Evolutionary conservation across 805 yeast genomes (phyloP), one percentile per base, ranked within the genome.

Genomic region (Cyberlindnera petersonii): DNA sequence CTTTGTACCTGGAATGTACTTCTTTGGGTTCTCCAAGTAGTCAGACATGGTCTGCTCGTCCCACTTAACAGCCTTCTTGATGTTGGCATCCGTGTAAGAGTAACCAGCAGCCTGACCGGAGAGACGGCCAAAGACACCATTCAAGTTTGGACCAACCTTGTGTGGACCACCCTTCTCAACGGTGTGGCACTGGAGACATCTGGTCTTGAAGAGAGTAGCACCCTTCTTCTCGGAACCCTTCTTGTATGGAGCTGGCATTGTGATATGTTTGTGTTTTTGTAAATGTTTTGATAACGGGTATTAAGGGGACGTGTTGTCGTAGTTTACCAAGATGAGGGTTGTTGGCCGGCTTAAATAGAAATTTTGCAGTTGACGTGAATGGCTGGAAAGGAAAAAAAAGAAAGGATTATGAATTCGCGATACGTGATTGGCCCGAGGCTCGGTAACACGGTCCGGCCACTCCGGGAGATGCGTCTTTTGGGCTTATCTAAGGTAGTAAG

Each of bases 1-100:
- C 85, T 93, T 93, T 76, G 98, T 93, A 71, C 98, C 98, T 66
- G 98, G 98, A 58, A 93, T 88, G 78, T 88, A 93, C 77, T 93
- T 93, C 94, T 93, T 93, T 75, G 98, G 98, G 86, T 93, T 93
- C 73, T 85, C 95, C 71, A 93, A 80, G 83, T 93, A 93, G 69
- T 86, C 95, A 58, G 83, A 76, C 84, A 93, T 78, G 68, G 87
- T 77, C 65, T 88, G 88, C 63, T 80, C 88, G 53, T 62, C 57
- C 98, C 98, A 93, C 45, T 58, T 57, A 49, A 93, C 95, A 64
- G 88, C 94, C 74, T 88, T 88, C 75, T 82, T 83, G 79, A 86
- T 86, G 86, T 91, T 91, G 66, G 98, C 98, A 56, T 93, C 98
- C 43, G 98, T 88, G 81, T 86, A 93, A 37, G 96, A 82, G 80